Percentiles rank a stretch among this genome's conserved stretches.
These are phyloP conservation scores for Vitis hybrid DNA, from an alignment of 177 flowering plant species.

Conservation along the genomic window DNA sequence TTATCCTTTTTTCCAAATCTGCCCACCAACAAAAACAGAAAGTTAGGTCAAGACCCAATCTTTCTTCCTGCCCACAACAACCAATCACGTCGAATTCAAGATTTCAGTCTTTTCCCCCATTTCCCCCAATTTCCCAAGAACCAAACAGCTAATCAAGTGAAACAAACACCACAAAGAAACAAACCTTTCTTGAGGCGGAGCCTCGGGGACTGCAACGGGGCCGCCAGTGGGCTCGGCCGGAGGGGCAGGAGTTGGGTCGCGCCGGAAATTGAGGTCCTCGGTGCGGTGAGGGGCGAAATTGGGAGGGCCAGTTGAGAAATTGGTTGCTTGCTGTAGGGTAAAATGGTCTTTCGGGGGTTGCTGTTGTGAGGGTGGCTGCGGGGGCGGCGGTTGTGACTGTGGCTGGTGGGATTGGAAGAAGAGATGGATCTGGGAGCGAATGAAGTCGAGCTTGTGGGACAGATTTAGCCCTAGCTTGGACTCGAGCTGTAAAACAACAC, in stretches of 20 bases:
- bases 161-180: neutral
- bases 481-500: conserved; percentile 43
- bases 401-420: conserved; percentile 2
- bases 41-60: no score
- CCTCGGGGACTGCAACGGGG: neutral
- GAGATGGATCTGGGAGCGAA: conserved; percentile 39
- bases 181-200: conserved; percentile 10
- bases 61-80: no score
- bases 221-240: no score
- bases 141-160: neutral
- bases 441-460: conserved; percentile 46
- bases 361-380: conserved; percentile 5
- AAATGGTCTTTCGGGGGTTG: conserved; percentile 18
- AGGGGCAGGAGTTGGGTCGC: neutral
- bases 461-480: conserved; percentile 49
- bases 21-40: no score
- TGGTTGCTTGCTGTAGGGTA: conserved; percentile 17
- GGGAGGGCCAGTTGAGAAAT: conserved; percentile 11
- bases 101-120: no score
- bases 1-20: no score
- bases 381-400: neutral
- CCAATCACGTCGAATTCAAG: no score
- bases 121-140: no score
- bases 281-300: conserved; percentile 8
- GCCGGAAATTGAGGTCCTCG: neutral